Conservation (phyloP, 495 filamentous ascomycete genomes). For the Penicillium pancosmium region DNA sequence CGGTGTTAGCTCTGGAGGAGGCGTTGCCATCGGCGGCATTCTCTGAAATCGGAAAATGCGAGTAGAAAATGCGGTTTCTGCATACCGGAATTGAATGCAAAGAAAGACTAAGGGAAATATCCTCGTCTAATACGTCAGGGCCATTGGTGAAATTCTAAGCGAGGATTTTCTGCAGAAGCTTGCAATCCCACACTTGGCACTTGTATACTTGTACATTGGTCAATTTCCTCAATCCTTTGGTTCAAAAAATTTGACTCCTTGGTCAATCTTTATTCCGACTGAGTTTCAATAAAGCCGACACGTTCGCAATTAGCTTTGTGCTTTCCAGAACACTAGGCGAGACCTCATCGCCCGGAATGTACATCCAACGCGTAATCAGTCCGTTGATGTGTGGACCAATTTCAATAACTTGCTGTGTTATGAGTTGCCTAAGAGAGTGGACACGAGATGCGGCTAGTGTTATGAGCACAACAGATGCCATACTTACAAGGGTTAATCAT, state of each 20-base stretch:
- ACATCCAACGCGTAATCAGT: slow-evolving; percentile 21
- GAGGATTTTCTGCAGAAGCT: too few relatives aligned
- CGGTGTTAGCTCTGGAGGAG: background rate
- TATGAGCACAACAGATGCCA: slow-evolving; percentile 29
- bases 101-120: too few relatives aligned
- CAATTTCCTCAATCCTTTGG: too few relatives aligned
- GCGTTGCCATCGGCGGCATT: background rate
- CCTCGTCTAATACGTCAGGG: too few relatives aligned
- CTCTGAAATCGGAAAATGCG: background rate
- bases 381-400: slow-evolving; percentile 23
- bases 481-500: slow-evolving; percentile 12
- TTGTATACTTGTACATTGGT: background rate
- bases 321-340: slow-evolving; percentile 32
- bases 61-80: background rate
- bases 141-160: too few relatives aligned
- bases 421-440: slow-evolving; percentile 11
- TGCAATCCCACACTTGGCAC: background rate
- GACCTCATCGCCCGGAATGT: slow-evolving; percentile 17
- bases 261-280: slow-evolving; percentile 6
- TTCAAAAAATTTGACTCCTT: background rate
- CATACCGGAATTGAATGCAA: too few relatives aligned
- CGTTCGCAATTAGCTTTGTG: slow-evolving; percentile 21
- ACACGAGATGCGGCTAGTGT: slow-evolving; percentile 22
- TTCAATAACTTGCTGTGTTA: slow-evolving; percentile 15
- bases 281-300: slow-evolving; percentile 30